These are phyloP conservation scores for Astragalus glycyphyllos DNA, from an alignment of 306 rosid species.

Conservation along the genomic window DNA sequence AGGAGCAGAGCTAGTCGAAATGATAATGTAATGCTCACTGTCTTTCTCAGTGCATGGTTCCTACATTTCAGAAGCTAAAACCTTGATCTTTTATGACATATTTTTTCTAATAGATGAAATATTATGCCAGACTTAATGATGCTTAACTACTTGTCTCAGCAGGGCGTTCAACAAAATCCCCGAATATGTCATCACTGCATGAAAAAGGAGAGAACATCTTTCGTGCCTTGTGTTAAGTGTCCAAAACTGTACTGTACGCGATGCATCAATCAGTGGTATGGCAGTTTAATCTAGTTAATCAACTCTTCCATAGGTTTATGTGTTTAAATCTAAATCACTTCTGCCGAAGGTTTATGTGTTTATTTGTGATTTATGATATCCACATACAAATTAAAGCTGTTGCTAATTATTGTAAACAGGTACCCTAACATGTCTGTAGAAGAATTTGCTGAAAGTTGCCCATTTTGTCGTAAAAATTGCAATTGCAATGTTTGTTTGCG, in stretches of 20 bases:
- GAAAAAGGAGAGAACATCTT: slow-evolving; percentile 53
- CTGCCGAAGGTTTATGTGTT: not conserved
- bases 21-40: slow-evolving; percentile 27
- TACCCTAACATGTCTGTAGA: slow-evolving; percentile 63
- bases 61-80: slow-evolving; percentile 6
- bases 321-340: slow-evolving; percentile 5
- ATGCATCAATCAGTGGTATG: slow-evolving; percentile 75
- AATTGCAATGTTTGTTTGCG: slow-evolving; percentile 83
- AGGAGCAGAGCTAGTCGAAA: slow-evolving; percentile 51
- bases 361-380: slow-evolving; percentile 9
- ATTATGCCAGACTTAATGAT: slow-evolving; percentile 23
- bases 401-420: slow-evolving; percentile 51
- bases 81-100: slow-evolving; percentile 16
- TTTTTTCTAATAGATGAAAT: not conserved
- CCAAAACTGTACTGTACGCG: slow-evolving; percentile 64
- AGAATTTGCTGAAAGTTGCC: slow-evolving; percentile 65
- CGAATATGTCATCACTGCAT: slow-evolving; percentile 77
- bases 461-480: slow-evolving; percentile 71
- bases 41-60: slow-evolving; percentile 32
- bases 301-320: not conserved
- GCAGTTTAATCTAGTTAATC: slow-evolving; percentile 11
- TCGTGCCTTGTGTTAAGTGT: slow-evolving; percentile 67
- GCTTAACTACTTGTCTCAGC: slow-evolving; percentile 27
- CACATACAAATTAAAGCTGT: slow-evolving; percentile 25
- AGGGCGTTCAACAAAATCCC: slow-evolving; percentile 47